phyloP scores from a whole-genome alignment of 2,329 filamentous ascomycete species.

The Pyrenochaeta sp. region DNA sequence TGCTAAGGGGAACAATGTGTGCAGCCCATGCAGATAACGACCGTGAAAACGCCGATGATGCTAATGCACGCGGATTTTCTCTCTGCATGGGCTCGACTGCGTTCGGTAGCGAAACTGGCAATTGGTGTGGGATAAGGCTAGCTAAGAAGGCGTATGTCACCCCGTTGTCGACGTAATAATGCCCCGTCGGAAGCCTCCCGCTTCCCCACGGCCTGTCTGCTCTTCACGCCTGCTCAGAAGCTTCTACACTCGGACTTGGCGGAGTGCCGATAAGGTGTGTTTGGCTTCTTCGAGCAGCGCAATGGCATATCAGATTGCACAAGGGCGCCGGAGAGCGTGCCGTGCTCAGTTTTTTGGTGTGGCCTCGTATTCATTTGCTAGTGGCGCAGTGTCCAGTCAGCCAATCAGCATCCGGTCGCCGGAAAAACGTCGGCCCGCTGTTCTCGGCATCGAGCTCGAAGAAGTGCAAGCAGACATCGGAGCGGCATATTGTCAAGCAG shows the following conservation, averaged over 20 bases:
- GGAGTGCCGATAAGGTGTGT: neutral
- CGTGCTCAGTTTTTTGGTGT: slow-evolving; percentile 1
- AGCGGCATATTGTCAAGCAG: slow-evolving; percentile 6
- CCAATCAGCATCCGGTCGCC: neutral
- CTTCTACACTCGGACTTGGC: slow-evolving; percentile 1
- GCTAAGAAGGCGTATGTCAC: neutral
- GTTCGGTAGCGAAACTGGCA: neutral
- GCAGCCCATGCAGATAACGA: neutral
- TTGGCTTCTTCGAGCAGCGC: neutral
- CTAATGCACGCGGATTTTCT: neutral
- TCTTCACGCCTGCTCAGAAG: neutral
- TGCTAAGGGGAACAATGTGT: neutral
- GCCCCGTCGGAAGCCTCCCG: slow-evolving; percentile 8
- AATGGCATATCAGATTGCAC: neutral
- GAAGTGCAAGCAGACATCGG: slow-evolving; percentile 6
- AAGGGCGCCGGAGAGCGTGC: neutral
- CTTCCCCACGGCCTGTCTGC: slow-evolving; percentile 9
- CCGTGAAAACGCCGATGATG: neutral
- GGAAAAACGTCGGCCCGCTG: slow-evolving; percentile 1
- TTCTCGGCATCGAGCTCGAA: slow-evolving; percentile 12
- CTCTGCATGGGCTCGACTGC: slow-evolving; percentile 3
- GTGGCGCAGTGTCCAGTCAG: neutral
- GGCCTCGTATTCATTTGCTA: neutral
- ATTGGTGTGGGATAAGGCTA: slow-evolving; percentile 3
- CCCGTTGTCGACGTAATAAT: slow-evolving; percentile 5